Conservation (phyloP, 2,329 filamentous ascomycete species). For the Corniculantispora saksenae region DNA sequence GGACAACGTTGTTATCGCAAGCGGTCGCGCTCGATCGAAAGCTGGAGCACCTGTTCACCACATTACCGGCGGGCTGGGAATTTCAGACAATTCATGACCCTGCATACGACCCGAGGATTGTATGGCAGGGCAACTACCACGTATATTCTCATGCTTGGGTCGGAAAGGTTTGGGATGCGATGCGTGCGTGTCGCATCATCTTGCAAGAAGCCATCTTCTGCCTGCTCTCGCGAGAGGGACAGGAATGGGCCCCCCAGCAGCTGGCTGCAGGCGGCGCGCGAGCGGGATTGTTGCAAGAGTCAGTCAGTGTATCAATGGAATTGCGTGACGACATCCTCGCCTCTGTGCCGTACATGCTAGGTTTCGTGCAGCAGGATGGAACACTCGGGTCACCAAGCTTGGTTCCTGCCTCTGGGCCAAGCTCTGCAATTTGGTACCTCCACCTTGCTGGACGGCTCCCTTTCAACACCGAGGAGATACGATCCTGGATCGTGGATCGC, state of each 20-base stretch:
- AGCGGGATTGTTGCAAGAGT: not conserved
- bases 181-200: conserved; percentile 18
- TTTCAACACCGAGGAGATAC: conserved; percentile 3
- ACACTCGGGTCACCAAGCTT: not conserved
- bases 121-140: conserved; percentile 15
- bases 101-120: not conserved
- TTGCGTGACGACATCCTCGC: conserved; percentile 15
- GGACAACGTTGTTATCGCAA: conserved; percentile 12
- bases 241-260: conserved; percentile 13
- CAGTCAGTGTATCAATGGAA: not conserved
- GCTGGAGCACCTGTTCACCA: not conserved
- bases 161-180: conserved; percentile 16
- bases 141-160: conserved; percentile 17
- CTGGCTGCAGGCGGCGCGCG: conserved; percentile 5
- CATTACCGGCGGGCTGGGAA: not conserved
- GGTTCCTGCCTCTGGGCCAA: conserved; percentile 8
- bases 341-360: conserved; percentile 20
- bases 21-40: conserved; percentile 14
- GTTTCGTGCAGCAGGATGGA: conserved; percentile 14
- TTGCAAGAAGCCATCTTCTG: conserved; percentile 13
- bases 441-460: conserved; percentile 13
- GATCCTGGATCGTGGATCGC: not conserved
- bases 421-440: conserved; percentile 15
- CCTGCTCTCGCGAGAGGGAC: conserved; percentile 12
- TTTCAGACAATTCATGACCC: not conserved